Base-by-base conservation (phyloP, 371 early-diverging fungal species). In the Mortierella sp. region DNA sequence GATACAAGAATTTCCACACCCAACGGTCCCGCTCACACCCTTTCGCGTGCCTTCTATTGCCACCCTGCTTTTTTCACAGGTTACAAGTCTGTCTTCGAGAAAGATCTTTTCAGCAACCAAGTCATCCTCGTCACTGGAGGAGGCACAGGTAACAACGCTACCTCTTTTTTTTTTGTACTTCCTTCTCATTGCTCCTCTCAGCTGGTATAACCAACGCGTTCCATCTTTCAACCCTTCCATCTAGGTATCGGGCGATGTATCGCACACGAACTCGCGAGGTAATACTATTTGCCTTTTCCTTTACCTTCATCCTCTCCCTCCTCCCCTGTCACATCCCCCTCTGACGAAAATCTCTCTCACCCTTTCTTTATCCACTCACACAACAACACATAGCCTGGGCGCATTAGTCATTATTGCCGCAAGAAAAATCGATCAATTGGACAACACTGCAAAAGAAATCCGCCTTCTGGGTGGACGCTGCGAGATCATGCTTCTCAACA, bases 391-490 rank as follows among this genome's bases (percentile, higher is more conserved):
- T 50, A 88, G 90, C 16, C 85, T 92, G 10, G 91, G 91, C 28
- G 92, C 90, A 34, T 80, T 82, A 10, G 92, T 92, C 9, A 77
- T 91, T n/a, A 80, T 92, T 26, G 90, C 90, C 31, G 90, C 88
- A 0, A 78, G 92, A 73, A 80, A 88, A 50, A 14, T 55, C 45
- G 90, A 90, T 14, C 84, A 80, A 38, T 75, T 92, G 68, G 74
- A 70, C 7, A 72, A 73, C 8, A 87, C 87, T 0, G 79, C 77
- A 14, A 75, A 73, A 21, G 92, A 90, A 75, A 91, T 91, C 71
- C 72, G 60, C 3, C 74, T 78, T 26, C 63, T 82, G 14, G 82
- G 80, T 0, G 90, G 90, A 38, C 83, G 79, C 58, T 88, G 89
- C 76, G 88, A 86, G 68, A 75, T 75, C 4, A 78, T 84, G 75